Evolutionary conservation across 495 filamentous ascomycete genomes (phyloP).

Genomic region (Lepraria neglecta): DNA sequence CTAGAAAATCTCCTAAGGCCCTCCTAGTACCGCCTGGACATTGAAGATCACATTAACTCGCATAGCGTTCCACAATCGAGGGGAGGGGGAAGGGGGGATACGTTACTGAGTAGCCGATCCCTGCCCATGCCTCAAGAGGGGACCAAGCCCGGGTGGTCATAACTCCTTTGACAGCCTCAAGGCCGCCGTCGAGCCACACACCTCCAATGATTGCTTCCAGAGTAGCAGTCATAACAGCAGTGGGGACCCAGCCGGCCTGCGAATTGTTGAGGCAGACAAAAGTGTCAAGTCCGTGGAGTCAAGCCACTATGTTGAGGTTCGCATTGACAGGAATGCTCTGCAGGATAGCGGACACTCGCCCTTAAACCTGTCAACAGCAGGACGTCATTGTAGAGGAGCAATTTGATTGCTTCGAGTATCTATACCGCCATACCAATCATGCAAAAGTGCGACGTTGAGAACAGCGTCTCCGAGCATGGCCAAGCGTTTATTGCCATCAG

Average conservation of each 20-base stretch:
- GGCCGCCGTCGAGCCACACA: constrained; percentile 13
- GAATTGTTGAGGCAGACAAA: neutral
- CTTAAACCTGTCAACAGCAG: neutral
- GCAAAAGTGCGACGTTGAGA: constrained; percentile 2
- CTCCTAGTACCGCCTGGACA: neutral
- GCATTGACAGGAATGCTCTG: neutral
- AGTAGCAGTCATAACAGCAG: constrained; percentile 2
- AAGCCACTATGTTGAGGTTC: constrained; percentile 7
- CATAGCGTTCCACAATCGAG: neutral
- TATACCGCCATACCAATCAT: constrained; percentile 7
- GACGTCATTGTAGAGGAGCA: neutral
- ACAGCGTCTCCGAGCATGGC: constrained; percentile 20
- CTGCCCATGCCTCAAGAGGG: neutral
- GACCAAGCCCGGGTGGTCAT: constrained; percentile 9
- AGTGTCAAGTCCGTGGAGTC: neutral
- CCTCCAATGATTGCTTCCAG: constrained; percentile 17
- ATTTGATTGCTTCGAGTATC: constrained; percentile 1
- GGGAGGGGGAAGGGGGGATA: neutral
- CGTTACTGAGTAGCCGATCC: neutral
- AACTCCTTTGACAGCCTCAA: neutral
- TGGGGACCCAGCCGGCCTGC: neutral
- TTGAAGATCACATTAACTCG: constrained; percentile 10
- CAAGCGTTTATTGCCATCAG: constrained; percentile 21
- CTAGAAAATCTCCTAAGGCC: neutral
- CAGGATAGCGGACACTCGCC: neutral